Percentiles rank a stretch among this genome's conserved stretches.
These are phyloP conservation scores for Ploettnerulaceae sp. DNA, from an alignment of 2,329 filamentous ascomycete species.

Conservation along the genomic window DNA sequence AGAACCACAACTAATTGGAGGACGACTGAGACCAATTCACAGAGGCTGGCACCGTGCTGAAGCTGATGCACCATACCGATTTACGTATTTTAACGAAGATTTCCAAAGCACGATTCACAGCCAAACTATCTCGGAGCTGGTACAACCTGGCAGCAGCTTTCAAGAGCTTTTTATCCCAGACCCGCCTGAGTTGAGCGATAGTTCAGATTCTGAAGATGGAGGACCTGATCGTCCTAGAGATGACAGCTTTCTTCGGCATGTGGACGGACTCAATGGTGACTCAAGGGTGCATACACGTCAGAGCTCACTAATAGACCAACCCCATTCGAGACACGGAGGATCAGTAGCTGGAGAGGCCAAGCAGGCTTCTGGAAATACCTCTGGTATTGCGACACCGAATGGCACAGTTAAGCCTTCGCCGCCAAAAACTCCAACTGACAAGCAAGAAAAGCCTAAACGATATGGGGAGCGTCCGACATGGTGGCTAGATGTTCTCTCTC, in stretches of 20 bases:
- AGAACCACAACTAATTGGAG: slow-evolving; percentile 88
- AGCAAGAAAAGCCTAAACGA: slow-evolving; percentile 42
- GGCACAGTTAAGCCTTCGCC: slow-evolving; percentile 17
- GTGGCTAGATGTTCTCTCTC: slow-evolving; percentile 90
- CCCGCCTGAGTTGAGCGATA: slow-evolving; percentile 68
- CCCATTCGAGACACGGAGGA: slow-evolving; percentile 20
- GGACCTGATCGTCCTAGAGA: slow-evolving; percentile 38
- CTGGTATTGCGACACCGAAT: slow-evolving; percentile 26
- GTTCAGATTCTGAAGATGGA: slow-evolving; percentile 56
- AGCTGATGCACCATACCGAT: slow-evolving; percentile 87
- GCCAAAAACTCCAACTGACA: slow-evolving; percentile 35
- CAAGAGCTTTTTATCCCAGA: slow-evolving; percentile 87
- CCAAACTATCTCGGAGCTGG: slow-evolving; percentile 87
- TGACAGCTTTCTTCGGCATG: slow-evolving; percentile 30
- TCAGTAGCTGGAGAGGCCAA: slow-evolving; percentile 13
- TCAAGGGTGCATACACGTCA: slow-evolving; percentile 43
- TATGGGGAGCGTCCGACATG: slow-evolving; percentile 86
- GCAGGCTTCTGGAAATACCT: slow-evolving; percentile 14
- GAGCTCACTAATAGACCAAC: slow-evolving; percentile 26
- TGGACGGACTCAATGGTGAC: slow-evolving; percentile 36
- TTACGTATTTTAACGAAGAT: slow-evolving; percentile 98
- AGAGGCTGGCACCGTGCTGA: slow-evolving; percentile 80
- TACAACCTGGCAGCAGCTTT: slow-evolving; percentile 81
- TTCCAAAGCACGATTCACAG: slow-evolving; percentile 95
- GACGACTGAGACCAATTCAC: slow-evolving; percentile 75